Conservation (phyloP, 1,284 basidiomycete genomes). For the Ustilago cynodontis region DNA sequence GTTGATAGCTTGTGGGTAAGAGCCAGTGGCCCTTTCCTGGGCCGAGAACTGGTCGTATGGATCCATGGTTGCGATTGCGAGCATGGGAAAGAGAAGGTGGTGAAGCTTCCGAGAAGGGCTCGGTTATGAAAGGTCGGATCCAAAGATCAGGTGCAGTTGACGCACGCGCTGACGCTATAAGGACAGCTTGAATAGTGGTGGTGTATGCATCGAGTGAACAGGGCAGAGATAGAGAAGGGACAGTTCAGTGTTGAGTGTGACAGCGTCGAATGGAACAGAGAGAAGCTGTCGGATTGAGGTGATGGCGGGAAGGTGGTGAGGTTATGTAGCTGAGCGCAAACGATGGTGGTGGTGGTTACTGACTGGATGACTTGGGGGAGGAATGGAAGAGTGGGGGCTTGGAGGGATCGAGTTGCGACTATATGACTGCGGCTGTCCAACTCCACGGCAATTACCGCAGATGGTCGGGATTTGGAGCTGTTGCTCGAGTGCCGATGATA, state of each 20-base stretch:
- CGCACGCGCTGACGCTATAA: background rate
- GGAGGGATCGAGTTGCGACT: too few species aligned
- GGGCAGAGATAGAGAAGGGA: background rate
- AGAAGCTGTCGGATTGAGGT: background rate
- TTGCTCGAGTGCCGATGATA: too few species aligned
- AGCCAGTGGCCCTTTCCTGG: background rate
- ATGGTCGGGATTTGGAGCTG: too few species aligned
- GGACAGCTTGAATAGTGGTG: background rate
- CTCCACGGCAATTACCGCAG: too few species aligned
- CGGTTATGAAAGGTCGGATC: background rate
- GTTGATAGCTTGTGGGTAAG: background rate
- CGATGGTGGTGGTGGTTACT: background rate
- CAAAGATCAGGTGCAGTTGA: background rate
- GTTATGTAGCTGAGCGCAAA: background rate
- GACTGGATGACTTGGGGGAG: too few species aligned
- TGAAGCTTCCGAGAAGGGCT: too few species aligned
- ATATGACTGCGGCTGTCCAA: too few species aligned
- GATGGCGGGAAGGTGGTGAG: background rate
- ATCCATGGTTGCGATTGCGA: background rate
- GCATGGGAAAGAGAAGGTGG: too few species aligned
- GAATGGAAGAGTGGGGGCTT: too few species aligned
- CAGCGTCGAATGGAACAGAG: background rate
- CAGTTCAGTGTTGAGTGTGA: background rate
- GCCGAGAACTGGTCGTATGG: slow-evolving; percentile 1
- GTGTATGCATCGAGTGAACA: background rate